Evolutionary conservation across 2,329 filamentous ascomycete species (phyloP), one percentile per base, ranked within the genome.

Genomic region (Paecilomyces sp.): DNA sequence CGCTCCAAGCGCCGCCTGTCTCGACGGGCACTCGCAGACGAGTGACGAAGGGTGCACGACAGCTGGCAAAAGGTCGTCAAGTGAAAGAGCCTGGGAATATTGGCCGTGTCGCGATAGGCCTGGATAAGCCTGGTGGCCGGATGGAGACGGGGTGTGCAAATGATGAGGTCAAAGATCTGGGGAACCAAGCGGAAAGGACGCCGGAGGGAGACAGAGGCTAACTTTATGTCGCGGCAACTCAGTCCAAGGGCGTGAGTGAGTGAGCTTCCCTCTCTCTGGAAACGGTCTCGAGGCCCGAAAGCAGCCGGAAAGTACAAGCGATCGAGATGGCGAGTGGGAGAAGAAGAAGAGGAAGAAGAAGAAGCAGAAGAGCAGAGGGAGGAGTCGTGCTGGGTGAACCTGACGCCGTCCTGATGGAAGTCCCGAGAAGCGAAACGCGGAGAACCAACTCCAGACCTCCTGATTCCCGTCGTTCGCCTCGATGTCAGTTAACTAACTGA

Each of bases 361-460:
- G 30, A 31, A 31, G 30, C 5, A 33, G 5, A 33, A 33, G 31
- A 33, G 22, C 18, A 13, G 51, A 25, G 6, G 51, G 13, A 53
- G 22, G 18, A 25, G 51, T 68, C 60, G 15, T 68, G 31, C 11
- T 28, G 25, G 25, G 31, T 33, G 62, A 62, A 11, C 65, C 63
- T n/a, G 67, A 61, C 24, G 67, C 36, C 36, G 66, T 34, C 64
- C 61, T 11, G 58, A 52, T 22, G 59, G 62, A 25, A 53, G 51
- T 8, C n/a, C 24, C n/a, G 51, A 53, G 51, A 53, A 53, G 51
- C 24, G 51, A 53, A 53, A 53, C 51, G 51, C 51, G 51, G 51
- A 53, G 51, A 47, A 25, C 18, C 13, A 47, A 25, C 18, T 25
- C 24, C 51, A 53, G 24, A 30, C 51, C 24, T 25, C 51, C 28